phyloP scores from a whole-genome alignment of 495 filamentous ascomycete genomes.

The Penicillium mononematosum region DNA sequence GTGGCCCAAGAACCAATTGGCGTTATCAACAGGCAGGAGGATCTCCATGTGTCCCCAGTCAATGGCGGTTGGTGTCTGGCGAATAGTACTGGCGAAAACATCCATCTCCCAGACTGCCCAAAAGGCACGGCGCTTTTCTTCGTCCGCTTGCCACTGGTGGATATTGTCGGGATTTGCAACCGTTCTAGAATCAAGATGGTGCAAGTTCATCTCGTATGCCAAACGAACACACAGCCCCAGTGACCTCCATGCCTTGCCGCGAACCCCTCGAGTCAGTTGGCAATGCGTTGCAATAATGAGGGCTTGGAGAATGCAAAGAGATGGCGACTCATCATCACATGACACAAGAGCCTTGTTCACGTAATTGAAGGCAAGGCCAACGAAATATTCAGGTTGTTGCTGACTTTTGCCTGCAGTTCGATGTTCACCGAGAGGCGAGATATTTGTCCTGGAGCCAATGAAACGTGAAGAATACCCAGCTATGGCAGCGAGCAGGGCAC shows the following conservation, averaged over 20 bases:
- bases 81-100: not conserved
- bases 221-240: not conserved
- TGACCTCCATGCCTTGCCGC: not conserved
- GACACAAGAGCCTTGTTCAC: not conserved
- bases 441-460: not conserved
- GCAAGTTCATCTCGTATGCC: not conserved
- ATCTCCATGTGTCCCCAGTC: not conserved
- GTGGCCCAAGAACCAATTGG: slow-evolving; percentile 28
- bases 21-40: slow-evolving; percentile 14
- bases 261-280: not conserved
- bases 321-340: not conserved
- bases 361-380: not conserved
- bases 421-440: not conserved
- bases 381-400: not conserved
- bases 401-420: not conserved
- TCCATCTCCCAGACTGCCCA: slow-evolving; percentile 1
- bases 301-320: not conserved
- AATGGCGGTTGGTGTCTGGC: not conserved
- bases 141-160: not conserved
- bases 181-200: not conserved
- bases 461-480: not conserved
- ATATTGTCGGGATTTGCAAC: not conserved
- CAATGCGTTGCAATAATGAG: not conserved
- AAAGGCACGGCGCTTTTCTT: not conserved
- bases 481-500: not conserved